Evolutionary conservation across 2,329 filamentous ascomycete genomes (phyloP), one percentile per base, ranked within the genome.

Genomic region (Cladosporium sp.): DNA sequence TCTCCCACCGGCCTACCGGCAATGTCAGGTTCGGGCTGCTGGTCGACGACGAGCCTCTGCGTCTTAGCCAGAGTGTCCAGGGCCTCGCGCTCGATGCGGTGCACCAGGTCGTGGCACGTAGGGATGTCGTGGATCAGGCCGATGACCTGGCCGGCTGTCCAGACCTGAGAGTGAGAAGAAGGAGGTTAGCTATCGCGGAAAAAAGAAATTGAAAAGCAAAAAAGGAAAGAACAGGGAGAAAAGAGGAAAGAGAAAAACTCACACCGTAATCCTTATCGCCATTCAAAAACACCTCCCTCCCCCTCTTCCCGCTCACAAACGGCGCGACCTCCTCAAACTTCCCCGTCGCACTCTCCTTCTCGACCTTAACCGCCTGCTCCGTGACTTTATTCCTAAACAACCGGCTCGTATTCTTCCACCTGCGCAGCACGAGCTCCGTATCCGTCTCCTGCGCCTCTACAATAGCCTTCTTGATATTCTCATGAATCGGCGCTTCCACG

Each of bases 81-180:
- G 5, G 73, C 73, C 49, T 76, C 73, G 17, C 58, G 61, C 60
- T 77, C 74, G 52, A 77, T 76, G 15, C 74, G 66, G 29, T 55
- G 63, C 4, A 77, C 56, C 13, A 77, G 67, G 39, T 68, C 72
- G 30, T 67, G 67, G 57, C 75, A 77, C 1, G 72, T 74, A 1
- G 74, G 74, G 29, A 77, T 73, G 52, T 77, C 74, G 52, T 78
- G 72, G 54, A 78, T 78, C 12, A 78, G 63, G 7, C 75, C 75
- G 43, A 99, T 96, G 59, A 97, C 92, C 68, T 96, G 92, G 9
- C 93, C 93, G 7, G 92, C 90, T 17, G 93, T 97, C 93, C 93
- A 99, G 34, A 96, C 88, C 87, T 92, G 61, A 34, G 15, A 44
- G 2, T n/a, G n/a, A n/a, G n/a, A n/a, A n/a, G n/a, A n/a, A 12